Percentiles rank a stretch among this genome's conserved stretches.
These are phyloP conservation scores for Gloeostereum incarnatum DNA, from an alignment of 768 basidiomycete genomes.

Conservation along the genomic window DNA sequence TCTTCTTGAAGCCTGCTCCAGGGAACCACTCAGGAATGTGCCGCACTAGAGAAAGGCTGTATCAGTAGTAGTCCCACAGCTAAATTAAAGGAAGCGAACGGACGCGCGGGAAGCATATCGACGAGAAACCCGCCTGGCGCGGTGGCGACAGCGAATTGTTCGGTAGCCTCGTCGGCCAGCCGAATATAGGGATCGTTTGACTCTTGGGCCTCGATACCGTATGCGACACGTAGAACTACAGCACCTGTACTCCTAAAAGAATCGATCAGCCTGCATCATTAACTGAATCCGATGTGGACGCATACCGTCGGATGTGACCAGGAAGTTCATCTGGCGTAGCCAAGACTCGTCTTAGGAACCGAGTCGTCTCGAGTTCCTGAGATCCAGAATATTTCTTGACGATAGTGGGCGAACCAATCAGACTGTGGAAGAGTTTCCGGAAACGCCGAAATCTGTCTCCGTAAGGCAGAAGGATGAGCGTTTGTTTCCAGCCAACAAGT, in stretches of 20 bases:
- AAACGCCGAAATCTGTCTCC: conserved; percentile 3
- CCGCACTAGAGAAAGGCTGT: conserved; percentile 16
- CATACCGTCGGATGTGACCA: conserved; percentile 5
- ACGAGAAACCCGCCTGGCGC: conserved; percentile 3
- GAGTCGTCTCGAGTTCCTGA: conserved; percentile 5
- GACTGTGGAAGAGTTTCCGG: conserved; percentile 6
- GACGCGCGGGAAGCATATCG: conserved; percentile 3
- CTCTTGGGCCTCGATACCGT: conserved; percentile 7
- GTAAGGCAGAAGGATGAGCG: conserved; percentile 3
- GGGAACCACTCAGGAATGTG: conserved; percentile 24
- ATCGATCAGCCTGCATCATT: neutral
- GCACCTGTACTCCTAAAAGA: conserved; percentile 6
- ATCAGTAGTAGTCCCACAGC: neutral
- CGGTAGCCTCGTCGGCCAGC: conserved; percentile 4
- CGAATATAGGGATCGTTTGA: conserved; percentile 3
- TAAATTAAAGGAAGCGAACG: neutral
- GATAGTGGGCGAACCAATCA: conserved; percentile 7
- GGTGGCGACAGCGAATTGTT: neutral
- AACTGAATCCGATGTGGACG: neutral
- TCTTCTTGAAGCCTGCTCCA: conserved; percentile 24
- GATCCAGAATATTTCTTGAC: conserved; percentile 2
- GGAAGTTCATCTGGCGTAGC: conserved; percentile 1
- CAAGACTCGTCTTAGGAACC: conserved; percentile 6
- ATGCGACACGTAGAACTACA: conserved; percentile 6
- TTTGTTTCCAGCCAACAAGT: conserved; percentile 6